Evolutionary conservation across 495 filamentous ascomycete species (phyloP).

Genomic region (Aspergillus campestris): DNA sequence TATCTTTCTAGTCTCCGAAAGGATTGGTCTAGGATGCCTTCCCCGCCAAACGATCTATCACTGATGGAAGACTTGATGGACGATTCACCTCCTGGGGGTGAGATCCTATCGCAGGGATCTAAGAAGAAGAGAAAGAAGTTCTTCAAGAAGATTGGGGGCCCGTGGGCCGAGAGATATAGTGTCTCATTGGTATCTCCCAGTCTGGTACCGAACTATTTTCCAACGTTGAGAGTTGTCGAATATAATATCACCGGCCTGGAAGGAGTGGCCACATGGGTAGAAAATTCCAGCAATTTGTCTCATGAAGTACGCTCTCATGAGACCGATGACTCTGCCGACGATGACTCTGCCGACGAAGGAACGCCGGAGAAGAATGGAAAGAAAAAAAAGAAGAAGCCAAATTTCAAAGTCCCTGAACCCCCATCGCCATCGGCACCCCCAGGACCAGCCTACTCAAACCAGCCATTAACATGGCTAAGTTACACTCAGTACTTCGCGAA

Average conservation of each 20-base stretch:
- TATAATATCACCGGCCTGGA: slow-evolving; percentile 88
- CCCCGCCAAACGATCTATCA: slow-evolving; percentile 31
- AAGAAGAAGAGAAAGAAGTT: slow-evolving; percentile 45
- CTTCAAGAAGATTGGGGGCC: slow-evolving; percentile 62
- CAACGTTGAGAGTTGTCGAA: slow-evolving; percentile 75
- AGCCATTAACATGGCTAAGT: slow-evolving; percentile 63
- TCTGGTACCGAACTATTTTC: slow-evolving; percentile 89
- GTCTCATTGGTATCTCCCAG: slow-evolving; percentile 73
- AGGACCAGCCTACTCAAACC: slow-evolving; percentile 86
- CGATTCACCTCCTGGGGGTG: slow-evolving; percentile 11
- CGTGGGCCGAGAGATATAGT: slow-evolving; percentile 77
- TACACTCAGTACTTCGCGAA: slow-evolving; percentile 94
- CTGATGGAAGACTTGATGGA: slow-evolving; percentile 7
- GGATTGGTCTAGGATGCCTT: slow-evolving; percentile 67
- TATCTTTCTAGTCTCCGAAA: slow-evolving; percentile 76
- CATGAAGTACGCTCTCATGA: background rate
- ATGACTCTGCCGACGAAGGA: slow-evolving; percentile 1
- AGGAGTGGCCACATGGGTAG: slow-evolving; percentile 35
- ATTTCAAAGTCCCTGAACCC: slow-evolving; percentile 57
- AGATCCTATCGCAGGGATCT: slow-evolving; percentile 1
- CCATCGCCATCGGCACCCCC: slow-evolving; percentile 68
- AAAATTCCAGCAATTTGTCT: slow-evolving; percentile 8
- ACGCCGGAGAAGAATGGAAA: slow-evolving; percentile 42
- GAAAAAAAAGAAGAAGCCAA: slow-evolving; percentile 45
- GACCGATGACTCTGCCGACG: background rate